phyloP scores from a whole-genome alignment of 805 yeast species.

The Candida berthetii region DNA sequence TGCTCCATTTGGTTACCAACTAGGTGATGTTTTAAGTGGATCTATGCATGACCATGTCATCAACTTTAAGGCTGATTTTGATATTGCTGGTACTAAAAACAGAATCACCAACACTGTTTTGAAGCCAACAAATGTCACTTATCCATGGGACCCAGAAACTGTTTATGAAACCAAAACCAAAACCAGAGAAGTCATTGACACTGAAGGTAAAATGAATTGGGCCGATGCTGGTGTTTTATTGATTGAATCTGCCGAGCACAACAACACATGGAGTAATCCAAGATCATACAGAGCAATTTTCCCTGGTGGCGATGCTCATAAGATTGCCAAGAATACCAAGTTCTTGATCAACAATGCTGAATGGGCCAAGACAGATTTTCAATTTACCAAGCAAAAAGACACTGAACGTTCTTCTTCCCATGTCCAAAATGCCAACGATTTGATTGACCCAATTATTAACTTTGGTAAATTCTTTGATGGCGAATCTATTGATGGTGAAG shows the following conservation, averaged over 20 bases:
- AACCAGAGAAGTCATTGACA: constrained; percentile 9
- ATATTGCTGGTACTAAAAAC: constrained; percentile 20
- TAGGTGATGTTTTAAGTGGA: constrained; percentile 19
- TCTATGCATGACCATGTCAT: constrained; percentile 24
- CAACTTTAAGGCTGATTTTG: constrained; percentile 21
- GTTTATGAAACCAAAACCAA: constrained; percentile 13
- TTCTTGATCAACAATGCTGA: constrained; percentile 14
- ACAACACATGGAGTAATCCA: constrained; percentile 22
- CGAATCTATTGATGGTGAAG: constrained; percentile 20
- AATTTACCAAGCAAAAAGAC: constrained; percentile 19
- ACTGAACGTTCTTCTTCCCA: constrained; percentile 18
- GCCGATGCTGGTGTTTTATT: constrained; percentile 17
- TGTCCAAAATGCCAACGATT: constrained; percentile 16
- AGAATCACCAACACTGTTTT: constrained; percentile 11
- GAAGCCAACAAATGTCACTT: constrained; percentile 10
- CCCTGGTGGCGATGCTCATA: constrained; percentile 14
- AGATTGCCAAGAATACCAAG: constrained; percentile 12
- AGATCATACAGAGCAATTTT: constrained; percentile 21
- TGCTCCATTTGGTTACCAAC: constrained; percentile 15
- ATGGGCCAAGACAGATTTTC: constrained; percentile 18
- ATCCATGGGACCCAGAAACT: constrained; percentile 21
- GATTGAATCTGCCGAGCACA: constrained; percentile 16
- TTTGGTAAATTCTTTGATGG: constrained; percentile 19
- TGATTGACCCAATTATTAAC: constrained; percentile 16
- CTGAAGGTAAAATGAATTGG: constrained; percentile 13